A percentile compares a stretch with the other conserved stretches of the same genome.
These are phyloP conservation scores for Metarhizium sp. DNA, from an alignment of 2,329 filamentous ascomycete genomes.

Conservation along the genomic window DNA sequence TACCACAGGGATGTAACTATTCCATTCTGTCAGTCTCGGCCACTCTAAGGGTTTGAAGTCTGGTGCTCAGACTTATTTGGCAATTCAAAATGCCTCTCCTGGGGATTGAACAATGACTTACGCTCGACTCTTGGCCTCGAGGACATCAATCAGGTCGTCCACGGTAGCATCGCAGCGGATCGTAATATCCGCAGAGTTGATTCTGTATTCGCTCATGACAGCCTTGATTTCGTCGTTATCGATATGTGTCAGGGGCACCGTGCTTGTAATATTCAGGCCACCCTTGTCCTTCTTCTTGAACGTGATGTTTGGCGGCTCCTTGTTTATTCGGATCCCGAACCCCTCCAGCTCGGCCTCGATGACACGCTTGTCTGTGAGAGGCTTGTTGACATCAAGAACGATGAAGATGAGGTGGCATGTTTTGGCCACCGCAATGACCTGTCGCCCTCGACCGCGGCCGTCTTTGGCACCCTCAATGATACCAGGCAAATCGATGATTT, in stretches of 20 bases:
- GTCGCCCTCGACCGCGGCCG: constrained; percentile 90
- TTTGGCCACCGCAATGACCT: constrained; percentile 98
- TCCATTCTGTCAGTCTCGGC: background rate
- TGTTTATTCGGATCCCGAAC: constrained; percentile 97
- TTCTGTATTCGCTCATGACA: constrained; percentile 94
- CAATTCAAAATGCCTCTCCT: background rate
- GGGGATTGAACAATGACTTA: constrained; percentile 11
- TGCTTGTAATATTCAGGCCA: constrained; percentile 92
- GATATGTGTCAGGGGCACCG: constrained; percentile 84
- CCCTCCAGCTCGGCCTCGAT: constrained; percentile 95
- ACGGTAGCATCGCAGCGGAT: constrained; percentile 97
- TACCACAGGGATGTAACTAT: constrained; percentile 93
- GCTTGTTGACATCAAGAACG: constrained; percentile 96
- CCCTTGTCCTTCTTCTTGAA: constrained; percentile 99
- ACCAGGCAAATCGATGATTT: constrained; percentile 96
- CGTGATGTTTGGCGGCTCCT: constrained; percentile 93
- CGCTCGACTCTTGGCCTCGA: constrained; percentile 81
- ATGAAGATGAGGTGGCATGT: constrained; percentile 99
- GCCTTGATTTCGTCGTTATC: constrained; percentile 95
- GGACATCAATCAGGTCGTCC: constrained; percentile 90
- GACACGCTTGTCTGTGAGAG: constrained; percentile 88
- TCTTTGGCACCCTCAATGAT: constrained; percentile 99
- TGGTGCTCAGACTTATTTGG: background rate
- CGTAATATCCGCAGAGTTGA: constrained; percentile 92
- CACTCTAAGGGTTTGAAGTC: background rate